Evolutionary conservation across 371 early-diverging fungal species (phyloP), one percentile per base, ranked within the genome.

Genomic region (Mortierella sp.): DNA sequence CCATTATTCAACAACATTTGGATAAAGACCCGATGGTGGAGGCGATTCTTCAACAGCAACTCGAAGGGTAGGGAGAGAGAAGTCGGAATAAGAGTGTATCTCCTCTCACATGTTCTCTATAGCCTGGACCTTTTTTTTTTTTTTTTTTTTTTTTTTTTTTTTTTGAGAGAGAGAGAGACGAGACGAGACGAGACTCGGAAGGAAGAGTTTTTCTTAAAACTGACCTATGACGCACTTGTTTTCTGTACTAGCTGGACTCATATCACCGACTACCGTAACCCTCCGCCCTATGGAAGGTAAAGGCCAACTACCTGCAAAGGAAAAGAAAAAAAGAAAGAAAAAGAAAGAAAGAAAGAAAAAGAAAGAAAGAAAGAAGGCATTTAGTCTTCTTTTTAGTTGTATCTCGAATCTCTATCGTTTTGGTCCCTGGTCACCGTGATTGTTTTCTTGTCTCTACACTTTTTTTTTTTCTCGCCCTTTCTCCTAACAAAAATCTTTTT

Each of bases 211-310:
- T 28, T 23, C 6, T 18, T 28, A 28, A 48, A 61, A 45, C 18
- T 26, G 60, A 4, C 26, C 23, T 12, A n/a, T 60, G 26, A 48
- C n/a, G 1, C 3, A 23, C 1, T 29, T 37, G 1, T 11, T 43
- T 7, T 44, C 25, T 60, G 28, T 58, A 15, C 14, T 30, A 76
- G 77, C 7, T 79, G 80, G 80, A 79, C 80, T 3, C 80, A 79
- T 23, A 67, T 79, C 19, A 57, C 70, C 1, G 80, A 79, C 66
- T 67, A 70, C 52, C 73, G 80, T 29, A 79, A 79, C 43, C 80
- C 80, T 1, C 74, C 80, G 21, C 80, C 80, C 0, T 73, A 67
- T 52, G 80, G 80, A 76, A 70, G 76, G 76, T 76, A 71, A 62
- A 52, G 14, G 28, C 18, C 9, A 30, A n/a, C 14, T 12, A 19